Evolutionary conservation across 176 grass and related monocot genomes (phyloP).

Genomic region (Bromus sterilis): DNA sequence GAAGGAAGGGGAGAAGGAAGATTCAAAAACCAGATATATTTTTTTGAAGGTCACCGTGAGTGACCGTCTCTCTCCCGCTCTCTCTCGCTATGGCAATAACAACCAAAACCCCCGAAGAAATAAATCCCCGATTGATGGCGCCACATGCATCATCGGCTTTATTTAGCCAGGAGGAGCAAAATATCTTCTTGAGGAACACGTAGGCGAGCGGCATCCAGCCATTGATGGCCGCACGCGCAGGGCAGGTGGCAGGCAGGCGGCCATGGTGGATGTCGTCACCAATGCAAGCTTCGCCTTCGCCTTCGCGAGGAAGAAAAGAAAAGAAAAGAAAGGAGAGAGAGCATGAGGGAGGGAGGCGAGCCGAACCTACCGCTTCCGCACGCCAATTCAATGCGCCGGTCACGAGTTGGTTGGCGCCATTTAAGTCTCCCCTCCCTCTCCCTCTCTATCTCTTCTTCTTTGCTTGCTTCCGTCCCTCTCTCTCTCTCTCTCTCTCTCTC

Average conservation of each 20-base stretch:
- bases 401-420: slow-evolving; percentile 32
- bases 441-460: too few relatives aligned
- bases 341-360: neutral
- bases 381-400: slow-evolving; percentile 32
- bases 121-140: neutral
- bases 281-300: neutral
- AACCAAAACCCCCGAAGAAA: neutral
- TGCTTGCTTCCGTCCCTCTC: neutral
- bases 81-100: neutral
- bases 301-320: neutral
- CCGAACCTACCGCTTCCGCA: slow-evolving; percentile 2
- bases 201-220: neutral
- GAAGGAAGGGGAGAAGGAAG: too few relatives aligned
- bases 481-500: neutral
- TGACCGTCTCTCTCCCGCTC: too few relatives aligned
- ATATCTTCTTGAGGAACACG: neutral
- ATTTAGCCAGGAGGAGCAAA: neutral
- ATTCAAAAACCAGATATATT: too few relatives aligned
- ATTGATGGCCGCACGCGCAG: slow-evolving; percentile 2
- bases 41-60: too few relatives aligned
- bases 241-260: neutral
- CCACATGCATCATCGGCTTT: neutral
- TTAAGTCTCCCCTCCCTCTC: slow-evolving; percentile 3
- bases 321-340: neutral
- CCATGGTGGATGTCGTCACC: neutral